Evolutionary conservation across 306 rosid species (phyloP), one percentile per base, ranked within the genome.

Genomic region (Adenanthera pavonina): DNA sequence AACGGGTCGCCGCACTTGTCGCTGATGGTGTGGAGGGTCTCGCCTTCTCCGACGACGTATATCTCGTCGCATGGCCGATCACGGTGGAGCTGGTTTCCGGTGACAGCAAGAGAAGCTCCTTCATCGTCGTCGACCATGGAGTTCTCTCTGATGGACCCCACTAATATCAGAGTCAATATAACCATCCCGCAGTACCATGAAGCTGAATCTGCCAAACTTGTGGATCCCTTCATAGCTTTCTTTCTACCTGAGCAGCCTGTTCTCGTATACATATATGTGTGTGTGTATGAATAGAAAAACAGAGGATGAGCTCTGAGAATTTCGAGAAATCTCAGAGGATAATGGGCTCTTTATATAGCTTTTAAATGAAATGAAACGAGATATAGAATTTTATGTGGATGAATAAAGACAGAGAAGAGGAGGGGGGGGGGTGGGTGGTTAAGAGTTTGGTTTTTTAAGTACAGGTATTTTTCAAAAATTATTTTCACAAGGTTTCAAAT

Each of bases 1-100:
- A 66, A 93, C 13, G 97, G 93, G 80, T 93, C 97, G 52, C 82
- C 83, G 70, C 97, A 93, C 97, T 89, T 91, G 84, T 93, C 97
- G 77, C 97, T 89, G 69, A 93, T 93, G 76, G 97, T 93, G 73
- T 93, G 91, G 20, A 93, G 97, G 20, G 97, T 91, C 79, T 93
- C 97, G 13, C 97, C 97, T 82, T 93, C 97, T 82, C 97, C 93
- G 25, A 89, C 90, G 3, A 89, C 92, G 19, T 89, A 89, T 54
- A 89, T 89, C 79, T 89, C 92, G 30, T 87, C 90, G 3, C 90
- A 87, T 5, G 88, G 89, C 69, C 90, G 78, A 71, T 69, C 33
- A 40, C 60, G 44, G 30, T 25, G 1, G 14, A 89, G 80, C 69
- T 56, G 67, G 72, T 74, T 88, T 44, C 91, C 64, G 33, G 56